Evolutionary conservation across 2,329 filamentous ascomycete genomes (phyloP).

Genomic region (Botrytis galanthina): DNA sequence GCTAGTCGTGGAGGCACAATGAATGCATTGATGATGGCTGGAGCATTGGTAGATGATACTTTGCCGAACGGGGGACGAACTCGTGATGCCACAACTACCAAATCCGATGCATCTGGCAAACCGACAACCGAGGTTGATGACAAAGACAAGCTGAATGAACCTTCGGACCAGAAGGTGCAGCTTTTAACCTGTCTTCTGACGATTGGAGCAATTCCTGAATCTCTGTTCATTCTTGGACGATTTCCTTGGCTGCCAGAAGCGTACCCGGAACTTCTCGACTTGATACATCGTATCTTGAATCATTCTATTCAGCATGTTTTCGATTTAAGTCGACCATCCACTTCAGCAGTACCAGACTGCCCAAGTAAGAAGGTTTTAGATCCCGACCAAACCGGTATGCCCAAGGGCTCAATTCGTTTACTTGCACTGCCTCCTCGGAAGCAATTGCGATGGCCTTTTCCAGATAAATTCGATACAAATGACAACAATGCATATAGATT

Average conservation of each 20-base stretch:
- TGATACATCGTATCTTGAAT: slow-evolving; percentile 80
- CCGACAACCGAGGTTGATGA: slow-evolving; percentile 46
- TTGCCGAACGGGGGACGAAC: slow-evolving; percentile 46
- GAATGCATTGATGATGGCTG: slow-evolving; percentile 86
- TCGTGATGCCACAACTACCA: slow-evolving; percentile 53
- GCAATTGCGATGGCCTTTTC: slow-evolving; percentile 76
- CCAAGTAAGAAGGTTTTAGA: slow-evolving; percentile 50
- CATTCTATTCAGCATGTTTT: slow-evolving; percentile 79
- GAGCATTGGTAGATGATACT: slow-evolving; percentile 81
- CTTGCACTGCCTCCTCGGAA: slow-evolving; percentile 60
- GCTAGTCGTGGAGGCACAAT: slow-evolving; percentile 63
- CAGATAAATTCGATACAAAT: slow-evolving; percentile 72
- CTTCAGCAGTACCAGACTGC: slow-evolving; percentile 45
- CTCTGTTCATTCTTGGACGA: slow-evolving; percentile 85
- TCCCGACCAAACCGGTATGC: slow-evolving; percentile 63
- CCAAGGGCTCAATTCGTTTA: slow-evolving; percentile 67
- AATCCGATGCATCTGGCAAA: slow-evolving; percentile 47
- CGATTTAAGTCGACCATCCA: slow-evolving; percentile 38
- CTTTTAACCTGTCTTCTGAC: slow-evolving; percentile 82
- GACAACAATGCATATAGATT: slow-evolving; percentile 81
- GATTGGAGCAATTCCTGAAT: slow-evolving; percentile 89
- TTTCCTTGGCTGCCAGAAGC: slow-evolving; percentile 91
- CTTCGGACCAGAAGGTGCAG: slow-evolving; percentile 82
- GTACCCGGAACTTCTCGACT: slow-evolving; percentile 76
- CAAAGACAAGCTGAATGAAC: slow-evolving; percentile 61